Conservation (phyloP, 306 rosid genomes). For the Fragaria vesca region DNA sequence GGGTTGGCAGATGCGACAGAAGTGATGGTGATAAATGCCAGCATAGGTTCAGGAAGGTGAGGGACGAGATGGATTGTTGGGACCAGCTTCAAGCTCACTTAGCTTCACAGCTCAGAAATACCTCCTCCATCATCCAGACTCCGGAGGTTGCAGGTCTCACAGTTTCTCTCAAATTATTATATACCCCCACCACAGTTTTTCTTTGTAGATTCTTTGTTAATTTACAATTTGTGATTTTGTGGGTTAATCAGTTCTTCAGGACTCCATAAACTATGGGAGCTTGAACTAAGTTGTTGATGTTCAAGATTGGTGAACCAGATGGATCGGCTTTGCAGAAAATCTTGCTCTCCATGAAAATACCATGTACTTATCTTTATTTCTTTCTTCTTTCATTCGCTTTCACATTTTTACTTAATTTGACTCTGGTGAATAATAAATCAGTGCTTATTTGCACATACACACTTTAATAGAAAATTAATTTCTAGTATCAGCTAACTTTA, state of each 20-base stretch:
- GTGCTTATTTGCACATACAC: not conserved
- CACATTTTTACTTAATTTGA: not conserved
- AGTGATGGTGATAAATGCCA: conserved; percentile 53
- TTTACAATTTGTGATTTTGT: not conserved
- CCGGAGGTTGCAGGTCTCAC: conserved; percentile 54
- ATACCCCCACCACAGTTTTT: not conserved
- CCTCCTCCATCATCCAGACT: conserved; percentile 50
- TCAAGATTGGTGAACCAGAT: conserved; percentile 58
- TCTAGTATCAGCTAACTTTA: not conserved
- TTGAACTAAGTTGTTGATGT: conserved; percentile 40
- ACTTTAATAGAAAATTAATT: not conserved
- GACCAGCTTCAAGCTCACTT: conserved; percentile 56
- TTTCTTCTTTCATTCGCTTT: too few species aligned
- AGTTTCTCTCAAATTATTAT: not conserved
- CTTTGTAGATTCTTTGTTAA: not conserved
- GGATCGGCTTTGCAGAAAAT: conserved; percentile 53
- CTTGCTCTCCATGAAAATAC: conserved; percentile 57
- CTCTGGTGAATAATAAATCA: too few species aligned
- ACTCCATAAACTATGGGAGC: conserved; percentile 40
- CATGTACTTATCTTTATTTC: conserved; percentile 31
- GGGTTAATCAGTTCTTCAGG: conserved; percentile 50
- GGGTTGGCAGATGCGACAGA: conserved; percentile 42
- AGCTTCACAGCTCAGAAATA: conserved; percentile 59
- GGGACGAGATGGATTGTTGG: conserved; percentile 60
- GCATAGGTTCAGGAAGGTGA: conserved; percentile 57